Percentiles rank a stretch among this genome's conserved stretches.
These are phyloP conservation scores for Bidens hawaiensis DNA, from an alignment of 140 eudicot genomes.

Conservation along the genomic window DNA sequence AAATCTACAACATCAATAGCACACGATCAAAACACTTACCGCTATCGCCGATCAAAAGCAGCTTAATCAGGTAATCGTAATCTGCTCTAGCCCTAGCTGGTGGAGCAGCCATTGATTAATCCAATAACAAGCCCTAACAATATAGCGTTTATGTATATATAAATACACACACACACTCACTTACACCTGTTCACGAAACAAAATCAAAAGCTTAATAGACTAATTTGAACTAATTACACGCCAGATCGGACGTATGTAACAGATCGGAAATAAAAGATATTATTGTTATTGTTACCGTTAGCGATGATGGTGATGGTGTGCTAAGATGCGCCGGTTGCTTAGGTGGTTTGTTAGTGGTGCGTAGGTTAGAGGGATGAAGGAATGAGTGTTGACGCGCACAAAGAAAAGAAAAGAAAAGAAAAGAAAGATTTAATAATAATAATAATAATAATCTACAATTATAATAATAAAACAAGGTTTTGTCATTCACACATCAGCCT, in stretches of 20 bases:
- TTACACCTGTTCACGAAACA: too few species aligned
- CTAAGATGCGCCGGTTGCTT: conserved; percentile 16
- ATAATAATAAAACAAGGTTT: too few species aligned
- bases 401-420: too few species aligned
- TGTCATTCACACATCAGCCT: too few species aligned
- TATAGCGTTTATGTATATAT: conserved; percentile 5
- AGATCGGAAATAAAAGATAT: conserved; percentile 22
- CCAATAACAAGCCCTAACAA: conserved; percentile 25
- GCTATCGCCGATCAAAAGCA: conserved; percentile 38
- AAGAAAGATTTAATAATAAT: too few species aligned
- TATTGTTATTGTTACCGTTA: conserved; percentile 3
- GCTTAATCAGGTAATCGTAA: conserved; percentile 38
- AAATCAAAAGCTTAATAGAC: not conserved
- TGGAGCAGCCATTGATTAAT: conserved; percentile 33
- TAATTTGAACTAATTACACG: not conserved
- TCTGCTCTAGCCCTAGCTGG: conserved; percentile 36
- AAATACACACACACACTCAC: conserved; percentile 8
- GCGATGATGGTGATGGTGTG: conserved; percentile 12
- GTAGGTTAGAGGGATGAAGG: conserved; percentile 17
- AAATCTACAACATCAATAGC: not conserved
- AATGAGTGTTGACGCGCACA: conserved; percentile 30
- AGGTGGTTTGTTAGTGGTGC: conserved; percentile 16
- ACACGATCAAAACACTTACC: conserved; percentile 10
- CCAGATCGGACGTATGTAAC: conserved; percentile 14
- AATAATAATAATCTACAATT: too few species aligned